Base-by-base conservation (phyloP, 345 rosid species). In the Clausena lansium region DNA sequence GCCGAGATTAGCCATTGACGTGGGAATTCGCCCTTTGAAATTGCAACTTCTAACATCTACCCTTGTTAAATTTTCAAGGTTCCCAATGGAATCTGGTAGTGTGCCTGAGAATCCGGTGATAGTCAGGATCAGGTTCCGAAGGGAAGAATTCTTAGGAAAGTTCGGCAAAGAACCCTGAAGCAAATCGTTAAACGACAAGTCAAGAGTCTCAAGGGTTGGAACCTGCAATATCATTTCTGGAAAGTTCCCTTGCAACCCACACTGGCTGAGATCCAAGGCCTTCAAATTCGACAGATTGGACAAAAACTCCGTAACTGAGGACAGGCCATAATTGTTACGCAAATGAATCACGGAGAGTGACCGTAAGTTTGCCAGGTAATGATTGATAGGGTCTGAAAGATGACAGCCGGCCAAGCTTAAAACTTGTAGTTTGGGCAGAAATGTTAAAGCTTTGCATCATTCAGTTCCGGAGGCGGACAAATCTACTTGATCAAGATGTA, bases 71-170 rank as follows among this genome's bases (percentile, higher is more conserved):
- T 66, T 57, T 14, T 14, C 14, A 3, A 85, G 78, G 4, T 64
- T 71, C 1, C 85, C 83, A 5, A 86, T 80, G 47, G 93, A 85
- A 32, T 71, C 73, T 2, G 89, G 89, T 24, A 86, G 9, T 4
- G 28, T 14, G 33, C 89, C 87, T 0, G 84, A 79, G 66, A 86
- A 79, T 0, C 17, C 77, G 2, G 91, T 86, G 5, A 1, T 0
- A 9, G 73, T 32, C 22, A 87, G 84, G 25, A 15, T 4, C 24
- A 86, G 20, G 6, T n/a, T 78, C 70, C 39, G 71, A 30, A 89
- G 85, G 69, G 85, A 80, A 27, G 19, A 9, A 73, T 74, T 71
- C 19, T 7, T 8, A 2, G 54, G 63, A 63, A 80, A 73, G 0
- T 73, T 27, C 0, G 83, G 77, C 41, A 85, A 62, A 11, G 75